Evolutionary conservation across 108 stramenopile genomes (phyloP).

Genomic region (Aureococcus anophagefferens): DNA sequence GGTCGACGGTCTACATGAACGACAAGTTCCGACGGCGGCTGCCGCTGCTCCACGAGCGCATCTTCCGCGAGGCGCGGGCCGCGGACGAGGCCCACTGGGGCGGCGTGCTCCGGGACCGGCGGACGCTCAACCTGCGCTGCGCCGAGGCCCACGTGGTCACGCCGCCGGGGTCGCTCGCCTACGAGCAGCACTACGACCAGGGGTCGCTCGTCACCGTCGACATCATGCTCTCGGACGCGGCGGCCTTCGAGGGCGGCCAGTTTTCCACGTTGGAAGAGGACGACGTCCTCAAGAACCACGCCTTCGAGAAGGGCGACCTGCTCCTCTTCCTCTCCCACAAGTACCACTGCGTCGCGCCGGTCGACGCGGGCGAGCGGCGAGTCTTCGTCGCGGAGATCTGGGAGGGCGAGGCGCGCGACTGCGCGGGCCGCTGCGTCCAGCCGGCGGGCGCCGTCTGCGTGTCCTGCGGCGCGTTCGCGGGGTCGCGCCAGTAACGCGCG

Average conservation of each 20-base stretch:
- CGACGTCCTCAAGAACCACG: neutral
- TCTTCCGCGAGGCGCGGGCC: no score
- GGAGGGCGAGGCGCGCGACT: slow-evolving; percentile 2
- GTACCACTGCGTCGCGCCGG: slow-evolving; percentile 11
- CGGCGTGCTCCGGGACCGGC: no score
- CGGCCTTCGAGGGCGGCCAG: neutral
- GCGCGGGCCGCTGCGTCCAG: neutral
- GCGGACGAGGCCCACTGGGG: no score
- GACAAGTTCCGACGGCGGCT: no score
- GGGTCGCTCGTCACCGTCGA: neutral
- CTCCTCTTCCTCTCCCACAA: slow-evolving; percentile 16
- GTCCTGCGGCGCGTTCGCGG: no score
- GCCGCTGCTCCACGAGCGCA: no score
- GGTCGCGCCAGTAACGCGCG: no score
- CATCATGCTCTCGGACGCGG: neutral
- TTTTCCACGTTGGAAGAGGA: neutral
- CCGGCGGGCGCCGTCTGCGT: no score
- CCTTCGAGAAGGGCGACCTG: slow-evolving; percentile 3
- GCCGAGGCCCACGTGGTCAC: neutral
- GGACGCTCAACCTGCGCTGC: neutral
- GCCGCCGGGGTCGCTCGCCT: neutral
- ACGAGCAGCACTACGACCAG: neutral
- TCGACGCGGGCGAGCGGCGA: neutral
- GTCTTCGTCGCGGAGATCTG: slow-evolving; percentile 11
- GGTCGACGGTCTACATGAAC: no score